Evolutionary conservation across 176 grass and related monocot species (phyloP).

Genomic region (Lolium rigidum): DNA sequence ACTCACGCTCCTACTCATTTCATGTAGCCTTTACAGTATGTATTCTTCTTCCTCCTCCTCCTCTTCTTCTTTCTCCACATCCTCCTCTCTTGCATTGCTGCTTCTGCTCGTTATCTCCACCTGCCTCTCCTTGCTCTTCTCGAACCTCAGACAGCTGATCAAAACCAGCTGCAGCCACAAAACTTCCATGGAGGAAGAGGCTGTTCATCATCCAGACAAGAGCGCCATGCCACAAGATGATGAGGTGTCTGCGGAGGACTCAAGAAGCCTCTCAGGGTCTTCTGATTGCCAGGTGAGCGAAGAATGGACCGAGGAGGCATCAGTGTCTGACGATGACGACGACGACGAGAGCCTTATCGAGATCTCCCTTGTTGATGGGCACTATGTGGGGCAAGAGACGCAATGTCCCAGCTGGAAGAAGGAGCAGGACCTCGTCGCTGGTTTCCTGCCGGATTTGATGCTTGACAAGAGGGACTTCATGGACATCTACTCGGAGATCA

Average conservation of each 20-base stretch:
- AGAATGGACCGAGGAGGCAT: conserved; percentile 41
- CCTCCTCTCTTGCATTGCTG: conserved; percentile 65
- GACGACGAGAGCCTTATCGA: conserved; percentile 87
- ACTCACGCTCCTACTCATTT: conserved; percentile 80
- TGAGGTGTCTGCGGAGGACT: conserved; percentile 22
- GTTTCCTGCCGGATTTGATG: conserved; percentile 63
- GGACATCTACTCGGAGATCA: conserved; percentile 73
- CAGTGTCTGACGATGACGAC: conserved; percentile 29
- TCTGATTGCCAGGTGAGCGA: conserved; percentile 23
- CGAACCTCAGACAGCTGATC: conserved; percentile 53
- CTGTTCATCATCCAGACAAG: conserved; percentile 36
- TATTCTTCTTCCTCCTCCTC: conserved; percentile 49
- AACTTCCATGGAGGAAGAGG: conserved; percentile 39
- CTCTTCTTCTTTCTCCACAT: conserved; percentile 45
- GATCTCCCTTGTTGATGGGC: conserved; percentile 66
- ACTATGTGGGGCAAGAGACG: conserved; percentile 46
- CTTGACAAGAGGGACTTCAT: conserved; percentile 66
- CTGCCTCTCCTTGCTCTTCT: conserved; percentile 65
- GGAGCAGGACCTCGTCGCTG: conserved; percentile 49
- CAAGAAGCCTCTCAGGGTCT: conserved; percentile 32
- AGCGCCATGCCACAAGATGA: conserved; percentile 47
- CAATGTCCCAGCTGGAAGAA: conserved; percentile 31
- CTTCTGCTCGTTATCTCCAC: conserved; percentile 59
- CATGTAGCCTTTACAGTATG: conserved; percentile 75
- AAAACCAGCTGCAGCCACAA: conserved; percentile 34